Evolutionary conservation across 1,284 basidiomycete species (phyloP).

Genomic region (Cystobasidiaceae sp.): DNA sequence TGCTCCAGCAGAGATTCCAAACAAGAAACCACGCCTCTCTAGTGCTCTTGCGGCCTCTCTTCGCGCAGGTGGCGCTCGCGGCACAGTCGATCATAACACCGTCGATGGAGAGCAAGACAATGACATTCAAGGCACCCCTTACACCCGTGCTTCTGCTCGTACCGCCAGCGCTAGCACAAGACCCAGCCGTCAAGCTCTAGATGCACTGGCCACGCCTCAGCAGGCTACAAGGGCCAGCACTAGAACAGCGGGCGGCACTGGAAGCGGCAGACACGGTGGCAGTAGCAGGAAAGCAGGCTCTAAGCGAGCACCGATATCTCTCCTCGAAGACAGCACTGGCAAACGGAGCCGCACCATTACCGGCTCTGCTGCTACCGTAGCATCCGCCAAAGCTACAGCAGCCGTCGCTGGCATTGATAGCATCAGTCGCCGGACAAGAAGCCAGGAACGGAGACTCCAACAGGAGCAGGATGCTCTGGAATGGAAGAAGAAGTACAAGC

Average conservation of each 20-base stretch:
- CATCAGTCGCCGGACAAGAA: slow-evolving; percentile 23
- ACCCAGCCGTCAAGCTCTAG: too few relatives aligned
- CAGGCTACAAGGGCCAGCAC: neutral
- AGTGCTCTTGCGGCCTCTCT: neutral
- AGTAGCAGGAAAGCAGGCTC: neutral
- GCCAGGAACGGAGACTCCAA: slow-evolving; percentile 45
- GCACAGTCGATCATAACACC: neutral
- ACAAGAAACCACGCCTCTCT: neutral
- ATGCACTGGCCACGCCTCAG: neutral
- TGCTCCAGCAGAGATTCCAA: slow-evolving; percentile 27
- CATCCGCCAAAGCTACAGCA: neutral
- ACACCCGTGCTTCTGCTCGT: too few relatives aligned
- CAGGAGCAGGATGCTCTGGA: slow-evolving; percentile 52
- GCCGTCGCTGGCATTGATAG: slow-evolving; percentile 5
- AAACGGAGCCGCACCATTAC: too few relatives aligned
- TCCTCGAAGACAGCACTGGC: slow-evolving; percentile 29
- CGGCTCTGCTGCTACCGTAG: neutral
- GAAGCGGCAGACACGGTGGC: neutral
- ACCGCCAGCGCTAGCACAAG: too few relatives aligned
- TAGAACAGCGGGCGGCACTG: neutral
- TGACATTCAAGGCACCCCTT: neutral
- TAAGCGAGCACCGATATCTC: neutral
- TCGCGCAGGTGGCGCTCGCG: neutral
- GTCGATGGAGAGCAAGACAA: slow-evolving; percentile 5
- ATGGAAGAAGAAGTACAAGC: slow-evolving; percentile 76